Evolutionary conservation across 83 land plant species (phyloP), one percentile per base, ranked within the genome.

Genomic region (Picea abies): DNA sequence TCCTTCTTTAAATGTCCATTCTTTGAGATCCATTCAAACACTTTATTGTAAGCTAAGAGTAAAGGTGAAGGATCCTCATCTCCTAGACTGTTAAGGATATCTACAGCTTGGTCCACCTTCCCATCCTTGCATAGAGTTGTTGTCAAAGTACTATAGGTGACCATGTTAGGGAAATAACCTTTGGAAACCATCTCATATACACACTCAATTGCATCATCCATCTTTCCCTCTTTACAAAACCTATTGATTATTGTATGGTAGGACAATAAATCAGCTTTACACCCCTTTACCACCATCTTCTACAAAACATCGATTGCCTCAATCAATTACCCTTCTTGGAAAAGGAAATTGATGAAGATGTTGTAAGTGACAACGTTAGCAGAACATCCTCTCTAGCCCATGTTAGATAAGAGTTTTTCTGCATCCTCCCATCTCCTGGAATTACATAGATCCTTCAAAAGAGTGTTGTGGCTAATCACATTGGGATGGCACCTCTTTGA

Each of bases 371-470:
- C 89, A 72, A 88, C 89, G 65, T 88, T 86, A 14, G 89, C 89
- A 49, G 85, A 60, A 75, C 92, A 91, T 0, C 89, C 92, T 60
- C 80, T 88, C 32, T 76, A 47, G 61, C 83, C 52, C 92, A 91
- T 91, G 26, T 91, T 90, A 22, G 85, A 17, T 29, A 88, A 41
- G 11, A 91, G 78, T 16, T 64, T 84, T 87, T 84, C 89, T 14
- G 90, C 92, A 81, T 91, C 92, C 86, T 83, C 83, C 92, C 92
- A 91, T 68, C 87, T 83, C 4, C 90, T 90, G 10, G 90, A 81
- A 63, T 84, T 84, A 58, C 92, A 91, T 84, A 88, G 79, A 52
- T 88, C 86, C 4, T 90, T 76, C 35, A 90, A 62, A 39, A 90
- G 69, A 14, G 86, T 90, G 52, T 84, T 88, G 69, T 88, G 82